Base-by-base conservation (phyloP, 805 yeast genomes). In the Candida hungchunana region DNA sequence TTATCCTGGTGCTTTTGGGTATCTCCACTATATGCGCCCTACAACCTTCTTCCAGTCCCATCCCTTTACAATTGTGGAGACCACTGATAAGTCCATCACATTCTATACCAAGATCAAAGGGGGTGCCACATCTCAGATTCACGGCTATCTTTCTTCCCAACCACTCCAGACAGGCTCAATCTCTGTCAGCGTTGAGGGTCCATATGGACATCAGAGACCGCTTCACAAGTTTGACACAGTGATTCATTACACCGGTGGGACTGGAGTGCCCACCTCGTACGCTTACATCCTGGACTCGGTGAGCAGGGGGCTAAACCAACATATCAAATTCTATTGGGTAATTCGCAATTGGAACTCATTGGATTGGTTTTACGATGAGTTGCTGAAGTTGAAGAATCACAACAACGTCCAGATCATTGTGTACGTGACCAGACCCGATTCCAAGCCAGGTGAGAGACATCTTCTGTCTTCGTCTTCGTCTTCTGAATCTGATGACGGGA, bases 1-100 rank as follows among this genome's bases (percentile, higher is more conserved):
- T 13, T 58, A 47, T 38, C 79, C 87, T 6, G 82, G 84, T 36
- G 62, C 72, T n/a, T 75, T 59, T 51, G 76, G 72, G 4, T 82
- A 67, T 50, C 57, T 83, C 29, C 72, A 79, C 57, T 77, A 79
- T 54, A 44, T 79, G 36, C 60, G 70, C 27, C 63, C 71, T 17
- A 51, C 60, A 3, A 60, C 71, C 25, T 76, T 79, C 55, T 79
- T 79, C 76, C 86, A 82, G 54, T 74, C 81, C 6, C 87, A 82
- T 53, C 90, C 90, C 11, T 82, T 84, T 59, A 78, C 90, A 4
- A 59, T 74, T 18, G 64, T 73, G 28, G 68, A 68, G 35, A 56
- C 68, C 5, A 52, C 51, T 34, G 62, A 60, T 24, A 59, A 60
- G 43, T 57, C 60, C 33, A 56, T 75, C 18, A 60, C 64, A 4